These are phyloP conservation scores for Tricholoma saponaceum DNA, from an alignment of 768 basidiomycete species.

Conservation along the genomic window DNA sequence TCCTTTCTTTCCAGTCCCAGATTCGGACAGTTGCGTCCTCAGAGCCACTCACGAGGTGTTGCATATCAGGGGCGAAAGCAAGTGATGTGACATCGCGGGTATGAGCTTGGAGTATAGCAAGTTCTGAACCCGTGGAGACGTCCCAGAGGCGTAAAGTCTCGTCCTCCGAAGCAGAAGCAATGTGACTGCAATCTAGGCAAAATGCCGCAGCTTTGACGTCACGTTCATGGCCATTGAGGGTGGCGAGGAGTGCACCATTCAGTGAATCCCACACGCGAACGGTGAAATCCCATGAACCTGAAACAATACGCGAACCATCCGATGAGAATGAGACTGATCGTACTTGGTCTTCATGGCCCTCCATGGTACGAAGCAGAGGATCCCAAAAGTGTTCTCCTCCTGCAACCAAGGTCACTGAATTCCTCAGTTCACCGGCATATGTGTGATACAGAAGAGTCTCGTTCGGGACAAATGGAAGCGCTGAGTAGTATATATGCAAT, in stretches of 20 bases:
- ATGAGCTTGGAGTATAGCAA: conserved; percentile 5
- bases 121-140: conserved; percentile 4
- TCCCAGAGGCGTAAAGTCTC: conserved; percentile 9
- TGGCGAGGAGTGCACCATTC: neutral
- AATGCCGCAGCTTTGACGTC: neutral
- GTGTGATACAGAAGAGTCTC: neutral
- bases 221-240: neutral
- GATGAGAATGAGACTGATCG: conserved; percentile 17
- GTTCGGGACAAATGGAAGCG: neutral
- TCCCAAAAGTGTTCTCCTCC: neutral
- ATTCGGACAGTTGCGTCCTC: conserved; percentile 9
- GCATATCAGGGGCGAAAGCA: conserved; percentile 7
- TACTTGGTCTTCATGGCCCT: neutral
- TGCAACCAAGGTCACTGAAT: neutral
- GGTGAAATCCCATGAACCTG: neutral
- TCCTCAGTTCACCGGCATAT: neutral
- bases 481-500: neutral
- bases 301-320: neutral
- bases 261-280: neutral
- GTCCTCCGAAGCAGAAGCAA: conserved; percentile 8
- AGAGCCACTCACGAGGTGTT: conserved; percentile 8
- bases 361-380: neutral
- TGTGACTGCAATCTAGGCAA: neutral
- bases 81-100: conserved; percentile 7
- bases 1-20: conserved; percentile 6